A percentile compares a stretch with the other conserved stretches of the same genome.
Evolutionary conservation across 2,329 filamentous ascomycete species (phyloP).

Genomic region (Ophiocordyceps camponoti-saundersi): DNA sequence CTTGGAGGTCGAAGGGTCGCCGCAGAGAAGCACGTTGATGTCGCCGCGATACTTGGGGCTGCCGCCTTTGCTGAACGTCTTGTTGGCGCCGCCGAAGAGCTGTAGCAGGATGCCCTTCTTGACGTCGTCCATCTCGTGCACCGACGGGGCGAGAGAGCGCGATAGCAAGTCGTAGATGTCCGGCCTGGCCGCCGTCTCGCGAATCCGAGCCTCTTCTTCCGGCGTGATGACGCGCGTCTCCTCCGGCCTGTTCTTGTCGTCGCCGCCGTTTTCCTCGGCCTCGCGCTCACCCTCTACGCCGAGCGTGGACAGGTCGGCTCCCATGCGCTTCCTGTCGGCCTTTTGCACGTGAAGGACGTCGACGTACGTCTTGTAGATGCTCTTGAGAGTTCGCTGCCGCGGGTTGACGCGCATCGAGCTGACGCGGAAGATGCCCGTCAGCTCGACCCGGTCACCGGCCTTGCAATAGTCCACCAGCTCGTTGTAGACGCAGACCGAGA

Average conservation of each 20-base stretch:
- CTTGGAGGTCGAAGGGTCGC: slow-evolving; percentile 92
- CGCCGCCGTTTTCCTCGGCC: slow-evolving; percentile 46
- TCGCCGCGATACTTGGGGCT: slow-evolving; percentile 92
- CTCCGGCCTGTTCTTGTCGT: slow-evolving; percentile 40
- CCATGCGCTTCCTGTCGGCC: slow-evolving; percentile 86
- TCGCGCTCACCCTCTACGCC: slow-evolving; percentile 62
- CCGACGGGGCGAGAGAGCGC: slow-evolving; percentile 87
- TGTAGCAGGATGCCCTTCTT: slow-evolving; percentile 94
- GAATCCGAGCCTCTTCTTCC: slow-evolving; percentile 86
- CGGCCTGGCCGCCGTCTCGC: slow-evolving; percentile 83
- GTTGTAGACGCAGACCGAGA: slow-evolving; percentile 91
- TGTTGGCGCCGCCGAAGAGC: slow-evolving; percentile 84
- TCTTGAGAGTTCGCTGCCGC: slow-evolving; percentile 79
- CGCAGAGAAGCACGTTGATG: slow-evolving; percentile 97
- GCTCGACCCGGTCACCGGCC: slow-evolving; percentile 85
- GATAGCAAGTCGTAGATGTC: slow-evolving; percentile 90
- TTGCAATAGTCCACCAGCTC: slow-evolving; percentile 97
- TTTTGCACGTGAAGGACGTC: slow-evolving; percentile 94
- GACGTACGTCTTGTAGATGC: slow-evolving; percentile 94
- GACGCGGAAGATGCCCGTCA: slow-evolving; percentile 93
- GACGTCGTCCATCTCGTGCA: slow-evolving; percentile 92
- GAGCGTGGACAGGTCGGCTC: slow-evolving; percentile 76
- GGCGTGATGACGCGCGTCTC: slow-evolving; percentile 69
- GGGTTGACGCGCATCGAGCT: slow-evolving; percentile 90
- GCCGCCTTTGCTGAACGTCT: slow-evolving; percentile 61